A percentile compares a stretch with the other conserved stretches of the same genome.
Evolutionary conservation across 148 eudicot species (phyloP).

Genomic region (Rhododendron kiyosumense): DNA sequence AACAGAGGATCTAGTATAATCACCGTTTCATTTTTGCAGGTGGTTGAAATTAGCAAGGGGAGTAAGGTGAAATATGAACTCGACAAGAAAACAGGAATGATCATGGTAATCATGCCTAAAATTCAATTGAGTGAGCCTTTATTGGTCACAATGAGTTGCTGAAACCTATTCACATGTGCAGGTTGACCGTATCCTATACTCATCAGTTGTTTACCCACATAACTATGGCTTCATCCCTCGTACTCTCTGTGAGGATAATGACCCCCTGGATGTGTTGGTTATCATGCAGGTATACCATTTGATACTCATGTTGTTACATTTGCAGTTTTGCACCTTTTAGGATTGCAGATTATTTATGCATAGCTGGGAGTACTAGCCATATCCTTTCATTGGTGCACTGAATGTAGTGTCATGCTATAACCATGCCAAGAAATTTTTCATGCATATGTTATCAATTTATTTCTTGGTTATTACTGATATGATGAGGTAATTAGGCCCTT

Average conservation of each 20-base stretch:
- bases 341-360: background rate
- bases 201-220: constrained; percentile 79
- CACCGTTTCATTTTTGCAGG: constrained; percentile 32
- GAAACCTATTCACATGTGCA: constrained; percentile 19
- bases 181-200: constrained; percentile 82
- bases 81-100: constrained; percentile 76
- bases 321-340: background rate
- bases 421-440: background rate
- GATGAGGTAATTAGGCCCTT: background rate
- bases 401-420: background rate
- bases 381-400: background rate
- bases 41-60: constrained; percentile 73
- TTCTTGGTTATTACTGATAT: background rate
- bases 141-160: background rate
- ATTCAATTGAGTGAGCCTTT: background rate
- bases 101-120: constrained; percentile 41
- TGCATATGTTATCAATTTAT: background rate
- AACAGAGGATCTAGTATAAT: background rate
- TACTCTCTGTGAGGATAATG: constrained; percentile 71
- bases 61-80: constrained; percentile 82
- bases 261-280: constrained; percentile 79
- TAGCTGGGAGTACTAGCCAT: background rate
- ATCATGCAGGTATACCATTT: constrained; percentile 63
- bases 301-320: background rate
- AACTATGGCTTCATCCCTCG: constrained; percentile 81